Conservation (phyloP, 2,329 filamentous ascomycete genomes). For the Stemphylium vesicarium region DNA sequence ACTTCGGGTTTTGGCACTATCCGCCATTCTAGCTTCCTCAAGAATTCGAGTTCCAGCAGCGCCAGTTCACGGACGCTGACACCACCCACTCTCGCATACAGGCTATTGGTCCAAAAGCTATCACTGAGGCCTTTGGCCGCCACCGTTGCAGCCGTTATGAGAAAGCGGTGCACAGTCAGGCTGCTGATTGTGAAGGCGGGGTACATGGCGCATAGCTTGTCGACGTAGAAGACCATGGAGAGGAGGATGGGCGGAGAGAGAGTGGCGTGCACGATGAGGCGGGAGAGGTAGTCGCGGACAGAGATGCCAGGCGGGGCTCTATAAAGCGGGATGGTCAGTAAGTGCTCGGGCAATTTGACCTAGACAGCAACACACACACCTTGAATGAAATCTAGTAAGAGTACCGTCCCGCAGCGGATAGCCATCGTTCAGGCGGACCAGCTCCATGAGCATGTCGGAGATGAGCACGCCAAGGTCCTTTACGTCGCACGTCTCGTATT, state of each 20-base stretch:
- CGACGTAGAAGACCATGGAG: constrained; percentile 99
- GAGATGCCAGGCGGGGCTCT: constrained; percentile 87
- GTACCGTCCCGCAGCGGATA: constrained; percentile 84
- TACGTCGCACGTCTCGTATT: constrained; percentile 81
- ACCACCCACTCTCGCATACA: constrained; percentile 91
- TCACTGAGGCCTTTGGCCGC: constrained; percentile 96
- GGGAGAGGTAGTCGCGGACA: constrained; percentile 89
- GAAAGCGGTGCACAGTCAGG: constrained; percentile 93
- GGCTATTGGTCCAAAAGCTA: constrained; percentile 97
- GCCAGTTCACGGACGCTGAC: constrained; percentile 90
- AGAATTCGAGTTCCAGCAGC: constrained; percentile 88
- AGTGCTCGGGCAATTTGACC: background rate
- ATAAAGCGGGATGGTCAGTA: constrained; percentile 14
- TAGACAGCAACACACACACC: constrained; percentile 59
- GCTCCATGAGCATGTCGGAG: constrained; percentile 91
- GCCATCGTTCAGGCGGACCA: constrained; percentile 90
- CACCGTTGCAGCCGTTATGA: constrained; percentile 94
- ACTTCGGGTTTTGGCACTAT: constrained; percentile 96
- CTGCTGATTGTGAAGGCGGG: constrained; percentile 96
- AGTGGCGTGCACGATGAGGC: constrained; percentile 91
- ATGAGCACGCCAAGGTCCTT: constrained; percentile 91
- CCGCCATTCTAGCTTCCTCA: constrained; percentile 92
- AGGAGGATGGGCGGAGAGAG: constrained; percentile 92
- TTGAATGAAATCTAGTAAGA: constrained; percentile 92
- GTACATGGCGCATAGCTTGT: constrained; percentile 89